Evolutionary conservation across 176 grass and related monocot species (phyloP).

Genomic region (Olyra latifolia): DNA sequence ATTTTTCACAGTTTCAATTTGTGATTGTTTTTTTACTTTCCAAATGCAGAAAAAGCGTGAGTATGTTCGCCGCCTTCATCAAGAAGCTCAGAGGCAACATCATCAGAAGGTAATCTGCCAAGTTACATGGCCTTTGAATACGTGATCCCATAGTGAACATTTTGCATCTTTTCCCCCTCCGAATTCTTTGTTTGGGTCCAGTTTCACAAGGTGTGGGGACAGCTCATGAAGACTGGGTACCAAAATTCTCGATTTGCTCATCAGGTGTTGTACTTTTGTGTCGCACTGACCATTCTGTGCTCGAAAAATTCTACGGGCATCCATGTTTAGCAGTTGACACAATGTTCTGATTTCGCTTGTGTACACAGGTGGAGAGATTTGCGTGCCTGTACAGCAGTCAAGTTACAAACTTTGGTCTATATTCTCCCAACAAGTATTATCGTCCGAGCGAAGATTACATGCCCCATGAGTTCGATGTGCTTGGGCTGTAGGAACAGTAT

Average conservation of each 20-base stretch:
- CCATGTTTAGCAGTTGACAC: constrained; percentile 1
- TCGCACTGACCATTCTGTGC: not conserved
- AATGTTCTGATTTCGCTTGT: not conserved
- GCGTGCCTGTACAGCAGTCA: constrained; percentile 94
- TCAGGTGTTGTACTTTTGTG: constrained; percentile 54
- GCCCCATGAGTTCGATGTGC: constrained; percentile 93
- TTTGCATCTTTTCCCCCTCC: not conserved
- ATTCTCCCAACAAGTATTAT: constrained; percentile 94
- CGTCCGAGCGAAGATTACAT: constrained; percentile 98
- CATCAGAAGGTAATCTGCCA: constrained; percentile 68
- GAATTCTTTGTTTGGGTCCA: constrained; percentile 38
- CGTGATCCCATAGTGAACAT: not conserved
- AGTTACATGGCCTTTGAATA: not conserved
- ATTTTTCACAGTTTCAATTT: not conserved
- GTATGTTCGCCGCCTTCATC: constrained; percentile 67
- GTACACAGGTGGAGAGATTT: constrained; percentile 88
- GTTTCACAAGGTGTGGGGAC: constrained; percentile 99
- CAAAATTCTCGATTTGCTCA: constrained; percentile 99
- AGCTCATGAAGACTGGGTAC: constrained; percentile 99
- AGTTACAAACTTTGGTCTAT: constrained; percentile 83
- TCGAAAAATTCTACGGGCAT: not conserved
- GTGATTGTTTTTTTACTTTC: constrained; percentile 7
- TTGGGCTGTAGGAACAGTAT: constrained; percentile 47
- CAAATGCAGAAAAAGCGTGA: constrained; percentile 57
- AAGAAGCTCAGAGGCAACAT: constrained; percentile 71